Base-by-base conservation (phyloP, 805 yeast species). In the Saccharomycopsis guyanensis region DNA sequence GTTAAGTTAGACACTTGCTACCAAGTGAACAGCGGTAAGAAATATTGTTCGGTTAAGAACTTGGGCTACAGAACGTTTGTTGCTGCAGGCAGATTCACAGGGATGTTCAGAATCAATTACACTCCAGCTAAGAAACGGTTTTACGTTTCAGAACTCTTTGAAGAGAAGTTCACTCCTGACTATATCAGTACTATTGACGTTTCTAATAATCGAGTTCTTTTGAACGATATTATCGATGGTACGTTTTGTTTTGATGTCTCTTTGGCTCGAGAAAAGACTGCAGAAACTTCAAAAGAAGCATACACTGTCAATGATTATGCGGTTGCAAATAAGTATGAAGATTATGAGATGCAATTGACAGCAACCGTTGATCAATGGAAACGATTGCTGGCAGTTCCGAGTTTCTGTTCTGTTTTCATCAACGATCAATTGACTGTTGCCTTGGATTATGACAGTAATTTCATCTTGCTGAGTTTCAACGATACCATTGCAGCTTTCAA, bases 311-410 rank as follows among this genome's bases (percentile, higher is more conserved):
- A 29, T 37, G 53, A 50, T 39, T 50, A 50, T 33, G 48, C 46
- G n/a, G 49, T 38, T n/a, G 51, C 40, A 10, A 50, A 50, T 27
- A 44, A 40, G 10, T 50, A 50, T 20, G 46, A 47, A 33, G 53
- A 50, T 25, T 67, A 66, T 53, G 57, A 65, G 18, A 66, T 66
- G 68, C 67, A 33, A 15, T 33, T 33, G 19, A 15, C 20, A 15
- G 20, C 10, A 15, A 15, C 20, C 10, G 20, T 33, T 8, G 37
- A 33, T 33, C 8, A 33, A 5, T 33, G 29, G 13, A 13, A 20
- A n/a, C 7, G 20, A 2, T 7, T 22, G 19, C 10, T 8, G n/a
- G 18, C 18, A 12, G 13, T 13, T 8, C 19, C 12, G 2, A 40
- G 8, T 40, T 20, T 5, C n/a, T 7, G 20, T 7, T 40, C 27